These are phyloP conservation scores for Ocimum tenuiflorum DNA, from an alignment of 257 asterid genomes.

Conservation along the genomic window DNA sequence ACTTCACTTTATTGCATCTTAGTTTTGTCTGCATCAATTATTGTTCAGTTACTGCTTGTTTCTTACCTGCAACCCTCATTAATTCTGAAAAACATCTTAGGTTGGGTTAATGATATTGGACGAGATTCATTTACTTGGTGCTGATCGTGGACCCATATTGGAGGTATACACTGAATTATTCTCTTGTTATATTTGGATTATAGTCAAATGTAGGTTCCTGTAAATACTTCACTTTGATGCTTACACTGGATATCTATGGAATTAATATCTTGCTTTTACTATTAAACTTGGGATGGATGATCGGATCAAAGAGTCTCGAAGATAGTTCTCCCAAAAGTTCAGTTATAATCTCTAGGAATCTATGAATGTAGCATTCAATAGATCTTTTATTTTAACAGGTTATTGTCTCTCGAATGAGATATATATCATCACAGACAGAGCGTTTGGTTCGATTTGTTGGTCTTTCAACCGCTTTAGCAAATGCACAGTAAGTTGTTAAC, in stretches of 20 bases:
- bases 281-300: not conserved
- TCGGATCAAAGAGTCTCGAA: not conserved
- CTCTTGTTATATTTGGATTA: not conserved
- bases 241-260: not conserved
- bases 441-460: slow-evolving; percentile 87
- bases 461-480: slow-evolving; percentile 95
- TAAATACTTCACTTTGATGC: slow-evolving; percentile 1
- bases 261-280: not conserved
- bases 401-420: slow-evolving; percentile 98
- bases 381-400: slow-evolving; percentile 41
- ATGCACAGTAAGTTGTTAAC: slow-evolving; percentile 65
- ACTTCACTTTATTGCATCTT: slow-evolving; percentile 12
- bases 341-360: slow-evolving; percentile 6
- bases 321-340: not conserved
- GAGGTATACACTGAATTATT: slow-evolving; percentile 53
- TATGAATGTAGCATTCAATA: slow-evolving; percentile 1
- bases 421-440: slow-evolving; percentile 96
- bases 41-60: not conserved
- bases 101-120: slow-evolving; percentile 96
- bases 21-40: slow-evolving; percentile 2
- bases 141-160: slow-evolving; percentile 98
- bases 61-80: not conserved
- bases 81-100: slow-evolving; percentile 29
- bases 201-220: slow-evolving; percentile 7
- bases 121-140: slow-evolving; percentile 97